Evolutionary conservation across 345 rosid species (phyloP), one percentile per base, ranked within the genome.

Genomic region (Gossypium stocksii): DNA sequence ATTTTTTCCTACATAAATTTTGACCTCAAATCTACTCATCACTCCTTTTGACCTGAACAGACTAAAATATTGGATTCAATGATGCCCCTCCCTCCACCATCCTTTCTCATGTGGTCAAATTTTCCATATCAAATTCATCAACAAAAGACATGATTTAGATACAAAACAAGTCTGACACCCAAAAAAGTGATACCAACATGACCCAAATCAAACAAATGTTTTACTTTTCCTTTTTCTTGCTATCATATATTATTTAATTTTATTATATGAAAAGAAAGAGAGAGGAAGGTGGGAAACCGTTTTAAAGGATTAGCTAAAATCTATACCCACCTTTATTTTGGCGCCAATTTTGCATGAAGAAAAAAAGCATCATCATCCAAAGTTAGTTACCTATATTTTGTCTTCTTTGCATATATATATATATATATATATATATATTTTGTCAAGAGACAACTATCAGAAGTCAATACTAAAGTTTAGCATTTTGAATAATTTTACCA

Each of bases 311-410:
- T 15, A 66, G 17, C 58, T 15, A 68, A 22, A 12, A 14, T 34
- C 10, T 16, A 66, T 10, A 48, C 51, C 6, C n/a, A 59, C 27
- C 74, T 67, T 72, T 57, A 44, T 45, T 52, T 74, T 70, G 82
- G 82, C 79, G 71, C 78, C 73, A 73, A 78, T 72, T 12, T 46
- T 16, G 48, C 27, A 44, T 11, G 23, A 41, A 70, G 44, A 48
- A 46, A 19, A 22, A 71, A n/a, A 2, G 29, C 29, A 57, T 9
- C 22, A 22, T 10, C 61, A 57, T 57, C 61, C 61, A 20, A 20
- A 57, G 22, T 51, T 51, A 14, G 19, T 16, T 51, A 14, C 17
- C 16, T 51, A 14, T 51, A n/a, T 51, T 51, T 51, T 51, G 54
- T 34, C 41, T 4, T 34, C 41, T 34, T 5, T 34, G 41, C 41